Conservation (phyloP, 2,329 filamentous ascomycete genomes). For the Penicillium sp. region DNA sequence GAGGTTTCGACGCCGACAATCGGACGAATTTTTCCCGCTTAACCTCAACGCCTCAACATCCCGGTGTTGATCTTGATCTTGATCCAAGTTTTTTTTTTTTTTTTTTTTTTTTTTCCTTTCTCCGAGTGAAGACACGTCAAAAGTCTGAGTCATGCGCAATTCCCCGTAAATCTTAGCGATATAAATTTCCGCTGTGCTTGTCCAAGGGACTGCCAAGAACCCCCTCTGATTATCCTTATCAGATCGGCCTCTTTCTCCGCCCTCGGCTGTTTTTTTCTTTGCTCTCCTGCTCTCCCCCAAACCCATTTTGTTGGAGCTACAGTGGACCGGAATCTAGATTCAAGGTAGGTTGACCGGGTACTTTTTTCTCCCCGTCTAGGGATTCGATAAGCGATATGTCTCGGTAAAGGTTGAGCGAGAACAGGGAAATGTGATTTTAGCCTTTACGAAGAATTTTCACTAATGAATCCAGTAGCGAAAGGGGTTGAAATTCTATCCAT, state of each 20-base stretch:
- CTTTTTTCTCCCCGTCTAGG: background rate
- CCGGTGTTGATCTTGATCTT: background rate
- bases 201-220: background rate
- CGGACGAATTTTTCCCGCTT: slow-evolving; percentile 14
- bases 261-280: slow-evolving; percentile 3
- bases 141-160: background rate
- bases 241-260: slow-evolving; percentile 19
- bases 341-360: background rate
- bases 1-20: slow-evolving; percentile 12
- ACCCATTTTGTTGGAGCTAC: background rate
- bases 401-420: background rate
- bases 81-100: background rate
- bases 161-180: too few relatives aligned
- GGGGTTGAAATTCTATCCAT: background rate
- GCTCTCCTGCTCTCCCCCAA: background rate
- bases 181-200: background rate
- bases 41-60: slow-evolving; percentile 16
- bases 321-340: background rate
- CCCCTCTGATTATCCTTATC: slow-evolving; percentile 14
- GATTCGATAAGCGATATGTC: background rate
- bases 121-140: background rate
- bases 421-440: background rate
- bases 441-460: background rate
- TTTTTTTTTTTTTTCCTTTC: background rate
- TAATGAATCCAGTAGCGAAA: background rate